These are phyloP conservation scores for Bretschneidera sinensis DNA, from an alignment of 345 rosid species.

Conservation along the genomic window DNA sequence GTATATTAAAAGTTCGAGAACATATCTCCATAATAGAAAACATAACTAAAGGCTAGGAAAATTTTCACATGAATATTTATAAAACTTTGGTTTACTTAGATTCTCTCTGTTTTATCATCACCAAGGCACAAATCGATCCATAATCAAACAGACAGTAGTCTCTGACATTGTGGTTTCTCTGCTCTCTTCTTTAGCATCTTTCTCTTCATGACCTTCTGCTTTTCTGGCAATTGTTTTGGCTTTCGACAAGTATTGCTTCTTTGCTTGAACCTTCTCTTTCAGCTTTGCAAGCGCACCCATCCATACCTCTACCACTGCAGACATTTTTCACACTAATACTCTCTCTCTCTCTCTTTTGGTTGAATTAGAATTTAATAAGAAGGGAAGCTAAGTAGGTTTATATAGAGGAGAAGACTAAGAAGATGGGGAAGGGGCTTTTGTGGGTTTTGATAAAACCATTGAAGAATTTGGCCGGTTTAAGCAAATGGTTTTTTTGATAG, in stretches of 20 bases:
- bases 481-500: no score
- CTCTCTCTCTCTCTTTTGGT: not conserved
- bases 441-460: not conserved
- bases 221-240: no score
- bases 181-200: constrained; percentile 16
- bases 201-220: constrained; percentile 12
- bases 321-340: constrained; percentile 23
- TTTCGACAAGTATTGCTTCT: constrained; percentile 27
- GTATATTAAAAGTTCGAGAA: no score
- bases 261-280: constrained; percentile 36
- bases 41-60: no score
- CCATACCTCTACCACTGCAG: constrained; percentile 48
- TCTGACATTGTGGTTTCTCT: constrained; percentile 51
- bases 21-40: no score
- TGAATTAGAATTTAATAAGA: constrained; percentile 8
- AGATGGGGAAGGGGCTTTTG: not conserved
- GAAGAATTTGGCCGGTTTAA: no score
- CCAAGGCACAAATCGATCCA: constrained; percentile 84
- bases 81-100: no score
- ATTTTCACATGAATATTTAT: no score
- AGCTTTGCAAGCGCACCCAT: constrained; percentile 52
- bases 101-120: constrained; percentile 17
- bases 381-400: constrained; percentile 15
- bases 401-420: constrained; percentile 12
- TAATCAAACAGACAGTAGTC: constrained; percentile 57